Conservation (phyloP, 306 rosid genomes). For the Prunus padus region DNA sequence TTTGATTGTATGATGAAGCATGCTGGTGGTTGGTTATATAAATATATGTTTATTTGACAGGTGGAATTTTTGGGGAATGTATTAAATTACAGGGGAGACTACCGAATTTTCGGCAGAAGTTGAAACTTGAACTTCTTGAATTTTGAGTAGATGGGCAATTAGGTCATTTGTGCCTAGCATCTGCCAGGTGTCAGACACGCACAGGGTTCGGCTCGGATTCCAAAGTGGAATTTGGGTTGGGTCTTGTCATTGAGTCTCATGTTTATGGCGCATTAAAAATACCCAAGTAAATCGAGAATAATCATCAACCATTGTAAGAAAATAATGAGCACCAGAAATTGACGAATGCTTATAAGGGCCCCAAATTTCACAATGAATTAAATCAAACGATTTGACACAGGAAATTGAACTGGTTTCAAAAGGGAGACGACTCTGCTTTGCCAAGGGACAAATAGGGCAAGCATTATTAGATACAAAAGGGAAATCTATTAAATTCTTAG, state of each 20-base stretch:
- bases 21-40: no score
- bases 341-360: neutral
- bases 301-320: neutral
- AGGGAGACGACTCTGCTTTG: neutral
- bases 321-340: neutral
- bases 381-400: neutral
- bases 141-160: no score
- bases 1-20: no score
- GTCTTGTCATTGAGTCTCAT: neutral
- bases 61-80: no score
- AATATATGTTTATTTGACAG: no score
- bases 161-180: no score
- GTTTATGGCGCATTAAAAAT: neutral
- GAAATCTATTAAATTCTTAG: neutral
- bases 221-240: no score
- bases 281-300: neutral
- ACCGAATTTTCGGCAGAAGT: no score
- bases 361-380: slow-evolving; percentile 5
- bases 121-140: no score
- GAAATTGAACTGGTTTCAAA: neutral
- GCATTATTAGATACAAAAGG: neutral
- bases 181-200: no score
- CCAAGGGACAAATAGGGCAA: slow-evolving; percentile 9
- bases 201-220: no score
- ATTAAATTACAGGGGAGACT: no score